Base-by-base conservation (phyloP, 768 basidiomycete genomes). In the Mycena kentingensis region DNA sequence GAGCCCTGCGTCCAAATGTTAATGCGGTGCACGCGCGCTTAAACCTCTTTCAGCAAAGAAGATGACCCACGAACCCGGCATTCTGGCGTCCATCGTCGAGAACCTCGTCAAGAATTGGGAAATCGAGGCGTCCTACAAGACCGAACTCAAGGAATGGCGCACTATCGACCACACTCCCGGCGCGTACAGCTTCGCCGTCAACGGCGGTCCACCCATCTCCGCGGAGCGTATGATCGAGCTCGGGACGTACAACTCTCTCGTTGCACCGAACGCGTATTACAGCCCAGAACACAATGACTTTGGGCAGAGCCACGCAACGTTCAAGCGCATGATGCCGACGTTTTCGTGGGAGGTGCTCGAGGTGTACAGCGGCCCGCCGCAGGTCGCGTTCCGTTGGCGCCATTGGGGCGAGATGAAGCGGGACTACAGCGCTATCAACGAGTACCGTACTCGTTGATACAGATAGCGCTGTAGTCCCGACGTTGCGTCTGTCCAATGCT, bases 101-200 rank as follows among this genome's bases (percentile, higher is more conserved):
- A 60, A 60, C 49, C 58, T 60, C 15, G 58, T 60, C 46, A 60
- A 60, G 51, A 60, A 60, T 41, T 60, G 58, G 58, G 58, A 60
- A 21, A 55, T 60, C 48, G 58, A 60, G 35, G 52, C 52, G 13
- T 60, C 58, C 21, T 55, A 60, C 48, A 60, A 60, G 54, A 5
- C 46, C 13, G 44, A 55, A 36, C 32, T 52, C 15, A 48, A 49
- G 24, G 58, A 60, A n/a, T 60, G 58, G 58, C 58, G 58, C 45
- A 60, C 58, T 2, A 41, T 60, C 50, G 58, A 60, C 46, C 54
- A 19, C 22, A 27, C 5, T 27, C 7, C 35, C 34, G 34, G 22
- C 15, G 45, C 51, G 11, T 60, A 60, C 38, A 55, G 49, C 10
- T 60, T 60, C 29, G 49, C 58, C 18, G 51, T 60, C 37, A 60